These are phyloP conservation scores for Komagataella populi DNA, from an alignment of 805 yeast genomes.

Conservation along the genomic window DNA sequence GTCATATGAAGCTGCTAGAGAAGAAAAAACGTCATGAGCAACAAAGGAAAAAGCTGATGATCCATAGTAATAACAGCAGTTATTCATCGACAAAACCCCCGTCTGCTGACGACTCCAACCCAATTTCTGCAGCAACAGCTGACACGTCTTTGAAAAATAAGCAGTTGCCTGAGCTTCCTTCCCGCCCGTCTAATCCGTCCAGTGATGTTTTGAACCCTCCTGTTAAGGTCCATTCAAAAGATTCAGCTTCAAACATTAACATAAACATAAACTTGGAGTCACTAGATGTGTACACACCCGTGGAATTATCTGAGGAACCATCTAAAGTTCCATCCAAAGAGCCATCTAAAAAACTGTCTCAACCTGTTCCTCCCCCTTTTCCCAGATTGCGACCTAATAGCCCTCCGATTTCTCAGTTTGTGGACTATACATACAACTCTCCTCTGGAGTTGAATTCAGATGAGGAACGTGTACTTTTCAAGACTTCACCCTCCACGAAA, in stretches of 20 bases:
- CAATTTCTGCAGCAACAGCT: background rate
- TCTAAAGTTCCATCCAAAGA: too few relatives aligned
- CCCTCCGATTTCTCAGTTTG: background rate
- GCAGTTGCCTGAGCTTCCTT: background rate
- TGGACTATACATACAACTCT: background rate
- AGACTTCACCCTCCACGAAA: background rate
- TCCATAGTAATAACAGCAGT: background rate
- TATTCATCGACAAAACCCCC: background rate
- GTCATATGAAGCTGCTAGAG: conserved; percentile 75
- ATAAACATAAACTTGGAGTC: background rate
- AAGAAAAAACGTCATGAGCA: conserved; percentile 45
- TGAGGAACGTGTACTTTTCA: background rate
- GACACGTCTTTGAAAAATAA: background rate
- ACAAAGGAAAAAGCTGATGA: background rate
- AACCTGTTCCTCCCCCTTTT: background rate
- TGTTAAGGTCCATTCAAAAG: background rate
- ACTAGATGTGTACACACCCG: background rate
- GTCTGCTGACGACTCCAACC: conserved; percentile 1
- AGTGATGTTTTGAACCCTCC: background rate
- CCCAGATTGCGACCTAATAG: background rate
- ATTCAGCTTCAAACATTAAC: background rate
- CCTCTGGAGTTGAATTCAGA: background rate
- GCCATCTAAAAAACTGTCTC: background rate
- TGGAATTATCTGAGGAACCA: background rate
- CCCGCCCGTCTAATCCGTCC: background rate